Evolutionary conservation across 768 basidiomycete genomes (phyloP).

Genomic region (Phylloporus rhodoxanthus): DNA sequence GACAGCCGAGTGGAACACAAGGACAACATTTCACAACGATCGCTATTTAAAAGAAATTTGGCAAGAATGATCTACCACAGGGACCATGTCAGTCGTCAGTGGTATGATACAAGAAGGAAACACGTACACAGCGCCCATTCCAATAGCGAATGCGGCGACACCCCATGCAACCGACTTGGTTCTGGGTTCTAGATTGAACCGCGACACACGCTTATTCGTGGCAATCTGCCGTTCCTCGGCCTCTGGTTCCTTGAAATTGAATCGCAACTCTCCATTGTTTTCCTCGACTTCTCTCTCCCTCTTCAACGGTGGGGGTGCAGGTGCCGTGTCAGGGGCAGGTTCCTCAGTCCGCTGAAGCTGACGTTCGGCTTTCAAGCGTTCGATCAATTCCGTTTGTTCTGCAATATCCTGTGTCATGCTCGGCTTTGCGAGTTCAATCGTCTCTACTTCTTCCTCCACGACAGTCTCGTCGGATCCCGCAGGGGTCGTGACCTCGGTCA

Average conservation of each 20-base stretch:
- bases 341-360: conserved; percentile 31
- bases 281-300: conserved; percentile 42
- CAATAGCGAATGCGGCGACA: conserved; percentile 75
- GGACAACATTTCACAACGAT: conserved; percentile 10
- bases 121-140: conserved; percentile 74
- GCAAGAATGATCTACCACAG: conserved; percentile 46
- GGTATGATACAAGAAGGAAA: background rate
- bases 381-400: conserved; percentile 75
- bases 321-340: conserved; percentile 1
- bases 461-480: conserved; percentile 57
- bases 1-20: background rate
- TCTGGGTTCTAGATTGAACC: conserved; percentile 56
- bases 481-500: conserved; percentile 38
- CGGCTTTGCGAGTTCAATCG: conserved; percentile 52
- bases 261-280: conserved; percentile 46
- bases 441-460: conserved; percentile 60
- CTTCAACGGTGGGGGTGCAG: conserved; percentile 36
- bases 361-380: conserved; percentile 61
- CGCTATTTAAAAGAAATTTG: conserved; percentile 49
- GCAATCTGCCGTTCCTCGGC: conserved; percentile 49
- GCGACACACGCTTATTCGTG: conserved; percentile 58
- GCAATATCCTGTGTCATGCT: conserved; percentile 66
- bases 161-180: conserved; percentile 81
- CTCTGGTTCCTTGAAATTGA: conserved; percentile 69
- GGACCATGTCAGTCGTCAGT: background rate